Conservation (phyloP, 345 rosid species). For the Jatropha curcas region DNA sequence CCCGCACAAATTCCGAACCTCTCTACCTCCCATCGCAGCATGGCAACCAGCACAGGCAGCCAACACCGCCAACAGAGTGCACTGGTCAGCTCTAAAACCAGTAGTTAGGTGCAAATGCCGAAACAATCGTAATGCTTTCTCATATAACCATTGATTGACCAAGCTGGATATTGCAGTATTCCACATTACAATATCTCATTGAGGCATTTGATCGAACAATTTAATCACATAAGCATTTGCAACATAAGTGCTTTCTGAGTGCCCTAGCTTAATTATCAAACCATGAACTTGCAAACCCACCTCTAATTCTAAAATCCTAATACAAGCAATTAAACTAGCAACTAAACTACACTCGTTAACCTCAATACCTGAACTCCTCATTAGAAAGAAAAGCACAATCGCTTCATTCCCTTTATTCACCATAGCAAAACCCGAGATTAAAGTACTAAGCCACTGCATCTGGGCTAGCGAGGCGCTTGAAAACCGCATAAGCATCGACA, state of each 20-base stretch:
- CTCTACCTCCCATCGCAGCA: constrained; percentile 50
- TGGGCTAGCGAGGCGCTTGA: constrained; percentile 51
- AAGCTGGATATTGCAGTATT: constrained; percentile 68
- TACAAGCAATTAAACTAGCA: constrained; percentile 55
- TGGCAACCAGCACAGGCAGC: constrained; percentile 53
- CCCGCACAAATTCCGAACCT: constrained; percentile 71
- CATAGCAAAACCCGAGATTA: constrained; percentile 64
- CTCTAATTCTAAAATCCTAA: constrained; percentile 37
- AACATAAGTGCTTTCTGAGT: constrained; percentile 48
- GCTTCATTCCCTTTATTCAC: constrained; percentile 51
- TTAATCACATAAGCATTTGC: constrained; percentile 51
- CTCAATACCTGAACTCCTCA: constrained; percentile 51
- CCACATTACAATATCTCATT: constrained; percentile 64
- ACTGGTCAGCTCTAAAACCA: constrained; percentile 48
- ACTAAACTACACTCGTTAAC: constrained; percentile 57
- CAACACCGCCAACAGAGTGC: constrained; percentile 63
- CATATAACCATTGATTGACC: constrained; percentile 41
- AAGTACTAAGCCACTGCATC: constrained; percentile 64
- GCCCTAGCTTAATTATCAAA: constrained; percentile 44
- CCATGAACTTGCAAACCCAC: constrained; percentile 58
- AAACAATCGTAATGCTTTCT: constrained; percentile 51
- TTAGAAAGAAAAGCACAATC: constrained; percentile 51
- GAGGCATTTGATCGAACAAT: constrained; percentile 69
- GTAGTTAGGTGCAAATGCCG: constrained; percentile 33
- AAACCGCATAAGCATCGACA: constrained; percentile 50